These are phyloP conservation scores for Phaseolus coccineus DNA, from an alignment of 331 rosid species.

Conservation along the genomic window DNA sequence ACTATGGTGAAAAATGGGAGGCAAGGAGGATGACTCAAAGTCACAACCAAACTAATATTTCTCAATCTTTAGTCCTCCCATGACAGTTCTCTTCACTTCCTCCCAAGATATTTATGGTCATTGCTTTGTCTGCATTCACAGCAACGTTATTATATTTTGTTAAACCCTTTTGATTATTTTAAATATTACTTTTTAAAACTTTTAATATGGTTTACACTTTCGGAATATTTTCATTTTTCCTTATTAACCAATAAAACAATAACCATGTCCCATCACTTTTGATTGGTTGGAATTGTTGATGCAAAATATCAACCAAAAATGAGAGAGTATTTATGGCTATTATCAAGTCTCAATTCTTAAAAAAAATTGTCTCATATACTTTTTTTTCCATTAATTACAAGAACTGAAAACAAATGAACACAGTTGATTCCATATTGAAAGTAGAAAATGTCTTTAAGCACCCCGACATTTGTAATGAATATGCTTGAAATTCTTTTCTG, in stretches of 20 bases:
- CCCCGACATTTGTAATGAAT: constrained; percentile 5
- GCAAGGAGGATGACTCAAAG: neutral
- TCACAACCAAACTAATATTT: neutral
- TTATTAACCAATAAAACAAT: no score
- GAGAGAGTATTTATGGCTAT: neutral
- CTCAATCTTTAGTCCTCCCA: neutral
- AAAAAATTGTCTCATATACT: no score
- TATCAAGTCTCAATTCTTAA: neutral
- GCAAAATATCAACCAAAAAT: no score
- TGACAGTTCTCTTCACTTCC: neutral
- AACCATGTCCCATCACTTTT: neutral
- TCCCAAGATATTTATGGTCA: neutral
- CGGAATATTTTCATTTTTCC: no score
- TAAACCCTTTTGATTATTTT: neutral
- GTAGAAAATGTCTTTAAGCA: neutral
- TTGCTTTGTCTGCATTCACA: neutral
- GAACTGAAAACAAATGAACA: neutral
- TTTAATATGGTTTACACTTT: neutral
- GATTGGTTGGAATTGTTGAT: neutral
- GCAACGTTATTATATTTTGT: neutral
- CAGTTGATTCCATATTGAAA: neutral
- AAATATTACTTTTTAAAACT: neutral
- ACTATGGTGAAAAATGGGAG: neutral
- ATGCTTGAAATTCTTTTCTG: constrained; percentile 53
- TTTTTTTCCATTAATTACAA: neutral